Conservation (phyloP, 148 eudicot genomes). For the Silene conica region DNA sequence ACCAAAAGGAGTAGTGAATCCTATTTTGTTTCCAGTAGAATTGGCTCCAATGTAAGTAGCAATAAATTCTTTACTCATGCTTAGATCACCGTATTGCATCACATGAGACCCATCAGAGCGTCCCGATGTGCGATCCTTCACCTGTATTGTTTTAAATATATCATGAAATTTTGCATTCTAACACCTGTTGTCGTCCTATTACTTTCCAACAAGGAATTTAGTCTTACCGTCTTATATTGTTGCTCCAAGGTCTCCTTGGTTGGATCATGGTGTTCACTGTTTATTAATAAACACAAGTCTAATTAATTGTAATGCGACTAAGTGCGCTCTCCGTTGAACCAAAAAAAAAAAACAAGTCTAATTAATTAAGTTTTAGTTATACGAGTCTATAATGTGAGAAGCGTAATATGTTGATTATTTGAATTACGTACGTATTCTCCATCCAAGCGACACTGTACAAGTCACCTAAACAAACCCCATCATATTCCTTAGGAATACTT, state of each 20-base stretch:
- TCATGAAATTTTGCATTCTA: too few species aligned
- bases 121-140: constrained; percentile 20
- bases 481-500: constrained; percentile 44
- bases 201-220: too few species aligned
- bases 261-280: constrained; percentile 29
- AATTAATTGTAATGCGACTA: too few species aligned
- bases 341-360: too few species aligned
- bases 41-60: constrained; percentile 17
- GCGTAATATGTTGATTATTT: too few species aligned
- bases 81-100: constrained; percentile 31
- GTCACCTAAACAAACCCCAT: constrained; percentile 60
- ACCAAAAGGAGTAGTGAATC: neutral
- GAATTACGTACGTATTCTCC: constrained; percentile 31
- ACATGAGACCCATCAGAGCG: constrained; percentile 36
- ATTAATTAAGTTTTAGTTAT: neutral
- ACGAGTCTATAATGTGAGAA: too few species aligned
- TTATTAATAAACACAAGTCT: neutral
- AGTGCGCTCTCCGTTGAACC: too few species aligned
- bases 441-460: constrained; percentile 31
- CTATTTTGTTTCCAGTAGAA: neutral
- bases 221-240: constrained; percentile 24
- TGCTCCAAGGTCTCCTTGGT: constrained; percentile 24
- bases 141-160: constrained; percentile 10
- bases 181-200: too few species aligned
- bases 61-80: constrained; percentile 11